phyloP scores from a whole-genome alignment of 2,329 filamentous ascomycete genomes.

The Exophiala sp. region DNA sequence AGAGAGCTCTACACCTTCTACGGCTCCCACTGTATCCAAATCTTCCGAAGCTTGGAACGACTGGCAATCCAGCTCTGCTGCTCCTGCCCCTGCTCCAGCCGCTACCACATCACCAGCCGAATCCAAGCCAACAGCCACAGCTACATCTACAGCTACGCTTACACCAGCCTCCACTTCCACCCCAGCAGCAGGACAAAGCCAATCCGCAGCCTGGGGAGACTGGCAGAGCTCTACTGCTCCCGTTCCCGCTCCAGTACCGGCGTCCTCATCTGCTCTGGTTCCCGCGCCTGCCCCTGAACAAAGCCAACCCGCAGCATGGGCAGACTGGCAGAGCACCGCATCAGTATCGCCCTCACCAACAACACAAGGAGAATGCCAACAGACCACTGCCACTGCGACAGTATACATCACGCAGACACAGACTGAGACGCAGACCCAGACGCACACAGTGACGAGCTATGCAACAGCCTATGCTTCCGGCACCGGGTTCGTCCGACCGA shows the following conservation, averaged over 20 bases:
- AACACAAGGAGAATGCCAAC: not conserved
- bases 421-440: conserved; percentile 5
- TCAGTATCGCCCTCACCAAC: not conserved
- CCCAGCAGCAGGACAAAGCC: not conserved
- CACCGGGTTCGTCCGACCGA: not conserved
- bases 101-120: not conserved
- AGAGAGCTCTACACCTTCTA: not conserved
- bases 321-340: conserved; percentile 2
- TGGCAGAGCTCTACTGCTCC: not conserved
- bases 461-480: conserved; percentile 1
- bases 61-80: conserved; percentile 2
- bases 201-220: not conserved
- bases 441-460: conserved; percentile 2
- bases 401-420: conserved; percentile 10
- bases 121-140: not conserved
- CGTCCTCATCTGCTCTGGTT: not conserved
- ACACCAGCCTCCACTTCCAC: not conserved
- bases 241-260: not conserved
- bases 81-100: not conserved
- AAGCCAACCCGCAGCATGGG: not conserved
- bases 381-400: conserved; percentile 5
- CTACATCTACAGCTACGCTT: not conserved
- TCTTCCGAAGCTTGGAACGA: not conserved
- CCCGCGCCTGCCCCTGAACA: not conserved
- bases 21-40: not conserved